These are phyloP conservation scores for Penicillium hesseltinei DNA, from an alignment of 2,329 filamentous ascomycete species.

Conservation along the genomic window DNA sequence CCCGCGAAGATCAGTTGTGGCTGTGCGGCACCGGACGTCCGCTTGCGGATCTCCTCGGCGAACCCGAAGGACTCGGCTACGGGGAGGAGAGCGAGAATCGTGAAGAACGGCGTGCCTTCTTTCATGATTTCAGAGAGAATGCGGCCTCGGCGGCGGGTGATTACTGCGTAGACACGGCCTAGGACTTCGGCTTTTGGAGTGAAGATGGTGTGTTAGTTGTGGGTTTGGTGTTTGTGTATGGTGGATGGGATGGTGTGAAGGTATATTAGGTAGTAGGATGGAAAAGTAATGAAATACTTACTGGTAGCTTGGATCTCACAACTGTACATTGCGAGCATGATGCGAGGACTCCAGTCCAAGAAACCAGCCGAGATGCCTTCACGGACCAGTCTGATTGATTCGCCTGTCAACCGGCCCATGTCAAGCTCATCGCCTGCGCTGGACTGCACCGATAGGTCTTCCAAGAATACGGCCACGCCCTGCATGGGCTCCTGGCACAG, in stretches of 20 bases:
- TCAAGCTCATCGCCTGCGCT: conserved; percentile 52
- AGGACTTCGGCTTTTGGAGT: conserved; percentile 72
- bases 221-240: neutral
- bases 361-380: conserved; percentile 81
- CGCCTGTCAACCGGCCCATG: conserved; percentile 79
- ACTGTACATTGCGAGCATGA: conserved; percentile 95
- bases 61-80: conserved; percentile 97
- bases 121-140: conserved; percentile 91
- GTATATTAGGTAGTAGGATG: neutral
- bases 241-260: neutral
- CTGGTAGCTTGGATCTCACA: conserved; percentile 95
- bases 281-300: conserved; percentile 42
- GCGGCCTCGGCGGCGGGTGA: conserved; percentile 86
- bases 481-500: conserved; percentile 92
- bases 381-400: conserved; percentile 86
- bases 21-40: conserved; percentile 83
- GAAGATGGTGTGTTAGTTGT: conserved; percentile 20
- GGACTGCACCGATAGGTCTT: conserved; percentile 67
- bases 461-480: conserved; percentile 85
- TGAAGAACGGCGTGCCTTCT: conserved; percentile 95
- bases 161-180: conserved; percentile 92
- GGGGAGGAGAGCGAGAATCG: conserved; percentile 80
- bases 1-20: conserved; percentile 92
- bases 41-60: conserved; percentile 91
- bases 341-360: conserved; percentile 92